A percentile compares a stretch with the other conserved stretches of the same genome.
Evolutionary conservation across 768 basidiomycete genomes (phyloP).

Genomic region (Amanita fuliginea): DNA sequence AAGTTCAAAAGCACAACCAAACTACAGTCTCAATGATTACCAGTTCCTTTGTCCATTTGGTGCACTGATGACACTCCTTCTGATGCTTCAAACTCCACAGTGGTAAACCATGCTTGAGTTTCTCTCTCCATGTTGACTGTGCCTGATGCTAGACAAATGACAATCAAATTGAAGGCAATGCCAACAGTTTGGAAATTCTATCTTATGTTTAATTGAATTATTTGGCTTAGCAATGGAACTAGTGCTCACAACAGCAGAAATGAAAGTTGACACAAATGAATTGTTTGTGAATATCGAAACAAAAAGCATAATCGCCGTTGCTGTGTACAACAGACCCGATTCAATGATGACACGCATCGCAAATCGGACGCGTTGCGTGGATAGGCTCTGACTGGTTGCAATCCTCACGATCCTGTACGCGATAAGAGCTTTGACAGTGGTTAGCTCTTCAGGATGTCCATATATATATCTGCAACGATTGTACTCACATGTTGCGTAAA

Average conservation of each 20-base stretch:
- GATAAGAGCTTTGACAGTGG: neutral
- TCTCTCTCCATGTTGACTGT: neutral
- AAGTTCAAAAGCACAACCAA: neutral
- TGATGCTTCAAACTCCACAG: neutral
- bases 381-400: neutral
- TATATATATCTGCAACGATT: no score
- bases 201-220: neutral
- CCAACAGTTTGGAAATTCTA: conserved; percentile 4
- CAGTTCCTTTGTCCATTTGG: neutral
- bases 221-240: neutral
- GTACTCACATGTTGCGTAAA: conserved; percentile 14
- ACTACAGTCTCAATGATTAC: no score
- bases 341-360: conserved; percentile 5
- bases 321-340: conserved; percentile 1
- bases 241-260: conserved; percentile 4
- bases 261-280: neutral
- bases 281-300: conserved; percentile 1
- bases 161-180: conserved; percentile 4
- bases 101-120: neutral
- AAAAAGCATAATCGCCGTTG: neutral
- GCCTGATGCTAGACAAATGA: neutral
- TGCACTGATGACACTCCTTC: neutral
- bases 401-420: neutral
- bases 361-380: neutral
- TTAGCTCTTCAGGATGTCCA: neutral